Percentiles rank a stretch among this genome's conserved stretches.
phyloP scores from a whole-genome alignment of 805 yeast species.

The Ogataea thermomethanolica region DNA sequence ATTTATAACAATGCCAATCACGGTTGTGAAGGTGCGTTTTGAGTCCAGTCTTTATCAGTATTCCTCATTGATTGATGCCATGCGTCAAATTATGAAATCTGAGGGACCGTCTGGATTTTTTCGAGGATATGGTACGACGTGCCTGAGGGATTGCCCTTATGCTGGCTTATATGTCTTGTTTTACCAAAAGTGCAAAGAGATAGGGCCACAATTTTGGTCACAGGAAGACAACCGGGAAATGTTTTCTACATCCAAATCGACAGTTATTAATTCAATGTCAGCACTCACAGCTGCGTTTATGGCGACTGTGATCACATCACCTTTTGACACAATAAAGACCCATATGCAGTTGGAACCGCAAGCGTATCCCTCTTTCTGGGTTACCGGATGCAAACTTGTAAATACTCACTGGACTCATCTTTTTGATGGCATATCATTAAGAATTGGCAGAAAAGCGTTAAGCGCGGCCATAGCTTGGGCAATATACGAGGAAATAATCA shows the following conservation, averaged over 20 bases:
- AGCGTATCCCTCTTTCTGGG: conserved; percentile 39
- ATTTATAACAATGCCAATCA: conserved; percentile 87
- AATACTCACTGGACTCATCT: conserved; percentile 52
- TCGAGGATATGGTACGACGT: conserved; percentile 83
- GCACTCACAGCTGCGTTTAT: conserved; percentile 75
- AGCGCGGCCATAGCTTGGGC: conserved; percentile 98
- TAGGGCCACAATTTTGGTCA: conserved; percentile 42
- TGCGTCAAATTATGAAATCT: conserved; percentile 46
- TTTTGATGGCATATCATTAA: conserved; percentile 79
- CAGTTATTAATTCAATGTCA: conserved; percentile 65
- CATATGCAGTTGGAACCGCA: conserved; percentile 73
- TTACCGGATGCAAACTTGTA: conserved; percentile 38
- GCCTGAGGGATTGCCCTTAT: conserved; percentile 90
- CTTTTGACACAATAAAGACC: conserved; percentile 92
- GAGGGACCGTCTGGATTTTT: conserved; percentile 71
- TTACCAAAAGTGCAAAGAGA: conserved; percentile 70
- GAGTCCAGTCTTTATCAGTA: conserved; percentile 80
- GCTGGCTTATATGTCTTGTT: conserved; percentile 89
- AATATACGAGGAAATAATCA: conserved; percentile 84
- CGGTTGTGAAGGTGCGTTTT: conserved; percentile 82
- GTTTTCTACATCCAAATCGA: conserved; percentile 29
- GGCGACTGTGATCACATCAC: conserved; percentile 87
- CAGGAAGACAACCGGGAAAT: not conserved
- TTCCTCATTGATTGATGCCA: conserved; percentile 59
- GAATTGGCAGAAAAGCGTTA: conserved; percentile 80